These are phyloP conservation scores for Calocera cornea DNA, from an alignment of 768 basidiomycete species.

Conservation along the genomic window DNA sequence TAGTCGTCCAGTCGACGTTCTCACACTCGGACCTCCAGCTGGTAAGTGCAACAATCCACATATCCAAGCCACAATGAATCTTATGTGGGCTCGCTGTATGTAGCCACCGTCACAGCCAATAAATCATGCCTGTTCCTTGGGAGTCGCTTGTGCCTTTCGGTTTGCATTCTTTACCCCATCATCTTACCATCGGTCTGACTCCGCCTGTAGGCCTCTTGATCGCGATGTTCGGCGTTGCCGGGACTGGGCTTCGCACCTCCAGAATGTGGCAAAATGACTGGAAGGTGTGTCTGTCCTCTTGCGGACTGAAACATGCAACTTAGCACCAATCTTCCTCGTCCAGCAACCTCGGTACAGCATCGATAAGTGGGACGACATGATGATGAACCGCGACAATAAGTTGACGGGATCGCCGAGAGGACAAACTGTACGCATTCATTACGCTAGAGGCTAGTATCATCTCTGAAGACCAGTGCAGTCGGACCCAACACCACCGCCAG, in stretches of 20 bases:
- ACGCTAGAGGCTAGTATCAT: neutral
- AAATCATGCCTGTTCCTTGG: slow-evolving; percentile 92
- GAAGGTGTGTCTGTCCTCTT: slow-evolving; percentile 44
- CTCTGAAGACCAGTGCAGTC: slow-evolving; percentile 32
- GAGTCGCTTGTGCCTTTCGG: slow-evolving; percentile 96
- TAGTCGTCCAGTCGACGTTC: neutral
- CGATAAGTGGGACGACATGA: slow-evolving; percentile 88
- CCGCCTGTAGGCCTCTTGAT: slow-evolving; percentile 58
- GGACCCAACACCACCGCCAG: slow-evolving; percentile 51
- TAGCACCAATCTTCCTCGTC: neutral
- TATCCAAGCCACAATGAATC: no score
- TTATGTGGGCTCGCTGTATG: no score
- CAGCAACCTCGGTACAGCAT: slow-evolving; percentile 74
- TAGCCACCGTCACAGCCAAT: no score
- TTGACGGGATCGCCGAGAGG: slow-evolving; percentile 78
- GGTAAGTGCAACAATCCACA: neutral
- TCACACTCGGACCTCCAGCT: neutral
- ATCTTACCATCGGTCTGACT: neutral
- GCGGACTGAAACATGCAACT: slow-evolving; percentile 5
- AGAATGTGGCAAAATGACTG: slow-evolving; percentile 75
- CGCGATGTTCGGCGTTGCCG: slow-evolving; percentile 78
- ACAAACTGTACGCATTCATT: slow-evolving; percentile 53
- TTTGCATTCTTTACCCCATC: slow-evolving; percentile 21
- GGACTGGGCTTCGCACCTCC: slow-evolving; percentile 70
- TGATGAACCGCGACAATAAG: slow-evolving; percentile 84